Percentiles rank a stretch among this genome's conserved stretches.
These are phyloP conservation scores for Solanum piurae DNA, from an alignment of 257 asterid species.

Conservation along the genomic window DNA sequence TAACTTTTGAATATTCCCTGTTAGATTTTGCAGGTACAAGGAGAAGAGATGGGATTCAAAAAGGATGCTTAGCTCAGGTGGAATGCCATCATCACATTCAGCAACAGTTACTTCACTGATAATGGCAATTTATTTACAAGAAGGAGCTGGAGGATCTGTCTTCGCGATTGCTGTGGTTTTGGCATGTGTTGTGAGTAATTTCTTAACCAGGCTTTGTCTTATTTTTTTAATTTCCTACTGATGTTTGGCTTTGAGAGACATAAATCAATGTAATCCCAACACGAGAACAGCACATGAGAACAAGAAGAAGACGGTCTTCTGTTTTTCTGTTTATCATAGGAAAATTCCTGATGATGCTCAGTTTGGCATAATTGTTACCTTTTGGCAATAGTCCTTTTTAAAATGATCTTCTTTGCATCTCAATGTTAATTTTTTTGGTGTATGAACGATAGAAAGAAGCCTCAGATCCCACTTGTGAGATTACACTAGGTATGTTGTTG, in stretches of 20 bases:
- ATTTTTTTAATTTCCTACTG: constrained; percentile 23
- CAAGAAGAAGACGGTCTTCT: neutral
- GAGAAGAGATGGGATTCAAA: constrained; percentile 91
- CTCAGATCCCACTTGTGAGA: neutral
- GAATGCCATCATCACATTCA: constrained; percentile 99
- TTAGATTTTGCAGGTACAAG: constrained; percentile 76
- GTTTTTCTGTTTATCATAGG: neutral
- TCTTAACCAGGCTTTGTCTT: constrained; percentile 53
- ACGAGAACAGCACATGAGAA: neutral
- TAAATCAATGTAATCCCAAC: neutral
- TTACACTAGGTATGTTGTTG: neutral
- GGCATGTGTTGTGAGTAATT: constrained; percentile 98
- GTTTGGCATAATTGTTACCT: neutral
- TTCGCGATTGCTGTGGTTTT: constrained; percentile 84
- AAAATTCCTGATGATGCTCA: neutral
- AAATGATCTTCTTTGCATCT: neutral
- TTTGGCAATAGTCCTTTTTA: neutral
- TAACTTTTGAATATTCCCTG: constrained; percentile 29
- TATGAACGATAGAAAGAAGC: neutral
- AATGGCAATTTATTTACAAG: constrained; percentile 66
- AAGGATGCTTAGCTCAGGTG: constrained; percentile 91
- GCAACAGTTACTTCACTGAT: constrained; percentile 87
- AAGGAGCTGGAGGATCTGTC: constrained; percentile 64
- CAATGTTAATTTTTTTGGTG: neutral
- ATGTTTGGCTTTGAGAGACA: neutral